Evolutionary conservation across 164 flowering plant species (phyloP).

Genomic region (Magnolia sinica): DNA sequence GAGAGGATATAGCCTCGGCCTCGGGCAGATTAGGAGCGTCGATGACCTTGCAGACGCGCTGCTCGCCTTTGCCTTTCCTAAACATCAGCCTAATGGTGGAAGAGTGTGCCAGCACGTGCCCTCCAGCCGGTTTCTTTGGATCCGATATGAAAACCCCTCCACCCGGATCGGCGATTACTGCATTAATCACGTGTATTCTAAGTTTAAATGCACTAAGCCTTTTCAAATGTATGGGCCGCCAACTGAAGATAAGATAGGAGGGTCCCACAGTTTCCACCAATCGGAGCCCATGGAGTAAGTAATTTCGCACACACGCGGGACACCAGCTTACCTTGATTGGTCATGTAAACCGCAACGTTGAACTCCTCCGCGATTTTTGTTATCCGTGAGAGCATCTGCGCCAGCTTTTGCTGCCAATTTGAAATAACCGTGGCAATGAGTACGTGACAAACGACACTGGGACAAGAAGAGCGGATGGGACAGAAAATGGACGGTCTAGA

Average conservation of each 20-base stretch:
- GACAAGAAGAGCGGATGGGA: neutral
- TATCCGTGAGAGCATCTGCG: conserved; percentile 92
- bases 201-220: neutral
- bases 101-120: conserved; percentile 99
- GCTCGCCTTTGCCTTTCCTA: conserved; percentile 99
- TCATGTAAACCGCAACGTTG: conserved; percentile 96
- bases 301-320: no score
- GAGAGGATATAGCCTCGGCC: conserved; percentile 95
- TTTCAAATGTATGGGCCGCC: neutral
- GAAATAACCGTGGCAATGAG: neutral
- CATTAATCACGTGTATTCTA: conserved; percentile 12
- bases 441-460: neutral
- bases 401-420: conserved; percentile 86
- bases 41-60: conserved; percentile 93
- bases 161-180: conserved; percentile 97
- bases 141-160: conserved; percentile 91
- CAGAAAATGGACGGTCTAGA: neutral
- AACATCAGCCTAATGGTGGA: conserved; percentile 92
- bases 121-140: conserved; percentile 99
- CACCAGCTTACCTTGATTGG: conserved; percentile 78
- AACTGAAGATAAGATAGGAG: neutral
- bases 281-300: neutral
- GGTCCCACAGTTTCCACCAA: neutral
- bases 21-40: conserved; percentile 98
- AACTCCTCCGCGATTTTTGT: conserved; percentile 94